Base-by-base conservation (phyloP, 768 basidiomycete genomes). In the Daedaleopsis sinensis region DNA sequence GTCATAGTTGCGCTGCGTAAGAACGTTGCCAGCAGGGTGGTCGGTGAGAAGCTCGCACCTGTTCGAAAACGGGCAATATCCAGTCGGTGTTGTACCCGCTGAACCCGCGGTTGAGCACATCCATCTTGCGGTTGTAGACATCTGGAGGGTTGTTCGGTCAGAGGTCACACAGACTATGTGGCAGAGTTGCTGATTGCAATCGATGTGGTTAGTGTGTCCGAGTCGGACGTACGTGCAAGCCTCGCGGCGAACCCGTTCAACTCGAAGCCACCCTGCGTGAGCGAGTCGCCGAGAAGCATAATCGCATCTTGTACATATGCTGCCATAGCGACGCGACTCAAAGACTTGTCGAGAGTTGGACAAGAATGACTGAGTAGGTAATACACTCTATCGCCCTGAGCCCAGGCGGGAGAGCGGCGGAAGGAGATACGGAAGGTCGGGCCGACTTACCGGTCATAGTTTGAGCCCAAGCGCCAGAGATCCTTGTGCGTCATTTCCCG, bases 81-180 rank as follows among this genome's bases (percentile, higher is more conserved):
- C 94, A 96, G 37, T 89, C 86, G 0, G 93, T 89, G 69, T 91
- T 95, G 74, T 96, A 97, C 3, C 94, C 94, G 35, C 84, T 80
- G 32, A 88, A 78, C 1, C 95, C 95, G 51, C 94, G 86, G 70
- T 96, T 96, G 63, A 96, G 65, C 19, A 97, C 86, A 69, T 97
- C 95, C 36, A 94, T 73, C 72, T 87, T 92, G 63, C 95, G 80
- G 46, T 82, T 82, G 72, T 96, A 96, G 0, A 79, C 80, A 71
- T 89, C 93, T 94, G 63, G 18, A 52, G 24, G 2, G 3, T 2
- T 15, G 42, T 15, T n/a, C 42, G 10, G 11, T 43, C 12, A 43
- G 42, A 32, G 27, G 27, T 32, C 4, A 32, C n/a, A n/a, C n/a
- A n/a, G n/a, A n/a, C n/a, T n/a, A 42, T 18, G 39, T 42, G 18